Evolutionary conservation across 1,139 yeast genomes (phyloP).

Genomic region (Magnusiomyces magnusii): DNA sequence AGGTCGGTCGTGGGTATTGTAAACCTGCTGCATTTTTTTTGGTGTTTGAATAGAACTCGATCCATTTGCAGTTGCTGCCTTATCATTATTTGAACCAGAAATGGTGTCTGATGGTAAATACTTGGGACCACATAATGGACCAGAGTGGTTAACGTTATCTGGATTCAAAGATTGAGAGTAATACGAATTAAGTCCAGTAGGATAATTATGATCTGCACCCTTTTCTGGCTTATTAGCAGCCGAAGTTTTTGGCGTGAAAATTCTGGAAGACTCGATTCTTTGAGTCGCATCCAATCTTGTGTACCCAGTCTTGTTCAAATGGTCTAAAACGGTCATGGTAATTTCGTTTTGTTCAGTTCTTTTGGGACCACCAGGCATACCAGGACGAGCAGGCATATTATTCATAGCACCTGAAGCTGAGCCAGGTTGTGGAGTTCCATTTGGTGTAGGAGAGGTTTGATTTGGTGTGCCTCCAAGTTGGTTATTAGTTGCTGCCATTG

Average conservation of each 20-base stretch:
- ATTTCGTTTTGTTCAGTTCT: background rate
- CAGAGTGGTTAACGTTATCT: background rate
- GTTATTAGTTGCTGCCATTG: background rate
- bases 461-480: background rate
- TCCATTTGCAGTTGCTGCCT: background rate
- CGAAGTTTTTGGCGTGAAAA: slow-evolving; percentile 45
- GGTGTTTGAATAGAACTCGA: background rate
- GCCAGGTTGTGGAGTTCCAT: background rate
- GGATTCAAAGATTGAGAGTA: background rate
- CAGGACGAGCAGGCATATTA: background rate
- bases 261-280: slow-evolving; percentile 76
- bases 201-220: background rate
- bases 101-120: background rate
- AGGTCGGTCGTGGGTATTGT: slow-evolving; percentile 40
- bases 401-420: background rate
- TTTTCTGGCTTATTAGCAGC: slow-evolving; percentile 8
- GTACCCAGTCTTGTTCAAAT: slow-evolving; percentile 87
- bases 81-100: background rate
- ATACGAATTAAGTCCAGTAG: slow-evolving; percentile 2
- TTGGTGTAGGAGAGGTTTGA: background rate
- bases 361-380: background rate
- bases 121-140: slow-evolving; percentile 6
- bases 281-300: slow-evolving; percentile 91
- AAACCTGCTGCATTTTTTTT: background rate
- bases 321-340: slow-evolving; percentile 45